These are phyloP conservation scores for Xylariaceae sp. DNA, from an alignment of 2,329 filamentous ascomycete genomes.

Conservation along the genomic window DNA sequence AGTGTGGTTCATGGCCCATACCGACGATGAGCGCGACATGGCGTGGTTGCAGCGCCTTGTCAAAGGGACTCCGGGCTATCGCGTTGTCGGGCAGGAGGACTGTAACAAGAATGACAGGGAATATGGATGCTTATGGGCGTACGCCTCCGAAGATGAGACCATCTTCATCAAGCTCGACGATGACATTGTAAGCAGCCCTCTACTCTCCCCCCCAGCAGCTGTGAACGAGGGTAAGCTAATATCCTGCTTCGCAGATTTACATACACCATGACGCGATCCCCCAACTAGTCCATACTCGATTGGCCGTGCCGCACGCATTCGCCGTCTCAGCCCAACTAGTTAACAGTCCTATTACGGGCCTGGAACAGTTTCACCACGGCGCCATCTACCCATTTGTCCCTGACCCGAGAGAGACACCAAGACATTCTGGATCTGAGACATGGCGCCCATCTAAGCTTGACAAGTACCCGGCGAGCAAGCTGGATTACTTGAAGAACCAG, in stretches of 20 bases:
- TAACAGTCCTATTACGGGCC: conserved; percentile 49
- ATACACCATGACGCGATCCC: conserved; percentile 40
- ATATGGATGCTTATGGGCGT: conserved; percentile 33
- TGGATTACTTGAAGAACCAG: conserved; percentile 14
- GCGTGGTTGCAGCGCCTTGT: conserved; percentile 37
- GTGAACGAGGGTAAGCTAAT: conserved; percentile 9
- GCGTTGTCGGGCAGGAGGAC: conserved; percentile 30
- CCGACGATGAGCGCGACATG: conserved; percentile 36
- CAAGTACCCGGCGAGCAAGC: conserved; percentile 19
- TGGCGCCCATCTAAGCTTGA: conserved; percentile 37
- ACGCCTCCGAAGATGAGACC: conserved; percentile 30
- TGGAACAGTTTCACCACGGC: conserved; percentile 49
- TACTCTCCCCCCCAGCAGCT: neutral
- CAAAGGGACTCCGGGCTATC: conserved; percentile 34
- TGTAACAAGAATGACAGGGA: conserved; percentile 29
- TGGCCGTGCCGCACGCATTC: conserved; percentile 45
- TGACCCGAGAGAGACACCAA: conserved; percentile 33
- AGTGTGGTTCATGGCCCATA: conserved; percentile 41
- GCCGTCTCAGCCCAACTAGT: conserved; percentile 52
- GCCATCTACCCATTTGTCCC: conserved; percentile 50
- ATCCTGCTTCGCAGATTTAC: conserved; percentile 19
- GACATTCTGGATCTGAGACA: conserved; percentile 25
- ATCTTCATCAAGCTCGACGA: conserved; percentile 43
- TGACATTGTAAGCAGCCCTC: conserved; percentile 35
- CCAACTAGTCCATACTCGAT: conserved; percentile 47